A percentile compares a stretch with the other conserved stretches of the same genome.
Evolutionary conservation across 305 asterid genomes (phyloP).

Genomic region (Lippia alba): DNA sequence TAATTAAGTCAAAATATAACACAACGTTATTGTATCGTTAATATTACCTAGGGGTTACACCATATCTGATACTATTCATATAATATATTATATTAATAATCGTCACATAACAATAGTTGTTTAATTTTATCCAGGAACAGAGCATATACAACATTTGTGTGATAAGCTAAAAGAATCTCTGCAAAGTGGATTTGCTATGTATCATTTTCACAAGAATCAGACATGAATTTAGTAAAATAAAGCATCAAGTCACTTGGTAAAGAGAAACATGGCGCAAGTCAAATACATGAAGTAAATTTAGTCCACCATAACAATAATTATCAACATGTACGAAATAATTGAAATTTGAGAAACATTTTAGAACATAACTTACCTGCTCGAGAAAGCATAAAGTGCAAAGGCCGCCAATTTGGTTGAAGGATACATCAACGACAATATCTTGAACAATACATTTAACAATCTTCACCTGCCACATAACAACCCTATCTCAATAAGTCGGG

Average conservation of each 20-base stretch:
- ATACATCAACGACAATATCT: conserved; percentile 84
- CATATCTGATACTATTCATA: background rate
- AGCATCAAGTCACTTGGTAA: background rate
- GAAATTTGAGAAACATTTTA: background rate
- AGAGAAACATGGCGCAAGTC: conserved; percentile 3
- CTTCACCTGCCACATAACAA: conserved; percentile 73
- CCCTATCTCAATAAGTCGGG: conserved; percentile 27
- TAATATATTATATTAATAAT: background rate
- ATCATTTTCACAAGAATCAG: background rate
- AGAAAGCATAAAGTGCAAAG: conserved; percentile 91
- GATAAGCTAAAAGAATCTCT: background rate
- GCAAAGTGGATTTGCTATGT: background rate
- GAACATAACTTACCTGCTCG: conserved; percentile 67
- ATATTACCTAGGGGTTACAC: background rate
- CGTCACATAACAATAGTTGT: background rate
- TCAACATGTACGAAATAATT: conserved; percentile 10
- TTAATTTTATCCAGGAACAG: background rate
- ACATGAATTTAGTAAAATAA: background rate
- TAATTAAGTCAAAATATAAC: background rate
- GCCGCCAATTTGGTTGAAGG: conserved; percentile 95
- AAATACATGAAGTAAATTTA: background rate
- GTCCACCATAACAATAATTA: background rate
- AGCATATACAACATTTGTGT: background rate
- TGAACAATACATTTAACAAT: conserved; percentile 88
- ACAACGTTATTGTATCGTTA: background rate